Percentiles rank a stretch among this genome's conserved stretches.
These are phyloP conservation scores for Alternaria sp. DNA, from an alignment of 2,329 filamentous ascomycete genomes.

Conservation along the genomic window DNA sequence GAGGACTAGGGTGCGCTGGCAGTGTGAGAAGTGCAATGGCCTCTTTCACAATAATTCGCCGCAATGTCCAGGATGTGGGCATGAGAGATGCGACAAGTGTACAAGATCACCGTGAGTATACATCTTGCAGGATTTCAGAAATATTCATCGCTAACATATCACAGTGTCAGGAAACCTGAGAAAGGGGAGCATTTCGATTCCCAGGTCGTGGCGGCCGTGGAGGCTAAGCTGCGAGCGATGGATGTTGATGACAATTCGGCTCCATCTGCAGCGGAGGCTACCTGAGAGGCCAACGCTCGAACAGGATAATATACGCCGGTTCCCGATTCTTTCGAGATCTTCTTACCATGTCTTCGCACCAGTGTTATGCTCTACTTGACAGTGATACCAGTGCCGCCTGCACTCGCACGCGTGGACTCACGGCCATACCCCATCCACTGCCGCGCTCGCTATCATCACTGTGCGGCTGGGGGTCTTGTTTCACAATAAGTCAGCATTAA, in stretches of 20 bases:
- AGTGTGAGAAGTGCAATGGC: conserved; percentile 68
- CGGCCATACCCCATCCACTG: neutral
- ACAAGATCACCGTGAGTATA: conserved; percentile 58
- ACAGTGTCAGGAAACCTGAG: conserved; percentile 63
- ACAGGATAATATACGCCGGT: neutral
- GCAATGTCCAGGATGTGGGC: conserved; percentile 65
- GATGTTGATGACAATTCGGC: conserved; percentile 35
- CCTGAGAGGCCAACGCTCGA: conserved; percentile 1
- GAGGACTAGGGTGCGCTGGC: conserved; percentile 53
- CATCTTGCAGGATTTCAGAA: neutral
- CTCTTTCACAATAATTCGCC: conserved; percentile 63
- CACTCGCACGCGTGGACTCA: neutral
- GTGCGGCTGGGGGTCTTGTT: neutral
- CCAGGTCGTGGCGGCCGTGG: conserved; percentile 63
- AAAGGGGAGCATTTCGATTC: conserved; percentile 65
- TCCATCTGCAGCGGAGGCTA: conserved; percentile 23
- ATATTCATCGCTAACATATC: conserved; percentile 12
- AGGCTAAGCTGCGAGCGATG: conserved; percentile 58
- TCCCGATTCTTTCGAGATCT: neutral
- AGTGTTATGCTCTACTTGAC: neutral
- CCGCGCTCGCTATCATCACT: neutral
- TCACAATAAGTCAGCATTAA: neutral
- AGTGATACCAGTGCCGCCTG: neutral
- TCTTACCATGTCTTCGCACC: neutral
- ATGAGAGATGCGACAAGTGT: conserved; percentile 66